Evolutionary conservation across 495 filamentous ascomycete species (phyloP).

Genomic region (Neurospora sp.): DNA sequence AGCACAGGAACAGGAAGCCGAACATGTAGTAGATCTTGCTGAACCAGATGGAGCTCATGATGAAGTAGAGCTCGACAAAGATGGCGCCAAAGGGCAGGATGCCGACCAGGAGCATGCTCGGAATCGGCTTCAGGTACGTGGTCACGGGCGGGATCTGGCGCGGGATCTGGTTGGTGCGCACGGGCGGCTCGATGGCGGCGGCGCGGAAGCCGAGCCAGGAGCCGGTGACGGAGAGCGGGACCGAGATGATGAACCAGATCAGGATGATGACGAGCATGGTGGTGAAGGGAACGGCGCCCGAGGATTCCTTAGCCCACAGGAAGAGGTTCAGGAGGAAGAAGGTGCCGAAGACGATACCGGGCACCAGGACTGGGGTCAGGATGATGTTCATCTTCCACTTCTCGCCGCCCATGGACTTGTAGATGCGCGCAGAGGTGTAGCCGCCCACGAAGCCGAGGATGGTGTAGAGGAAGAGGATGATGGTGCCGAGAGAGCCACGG

Average conservation of each 20-base stretch:
- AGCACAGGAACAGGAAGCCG: conserved; percentile 95
- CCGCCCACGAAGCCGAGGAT: conserved; percentile 88
- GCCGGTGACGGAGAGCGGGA: conserved; percentile 80
- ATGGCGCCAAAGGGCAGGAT: conserved; percentile 92
- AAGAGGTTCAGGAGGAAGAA: conserved; percentile 97
- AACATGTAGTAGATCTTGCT: conserved; percentile 99
- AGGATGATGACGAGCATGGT: conserved; percentile 89
- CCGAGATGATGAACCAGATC: conserved; percentile 95
- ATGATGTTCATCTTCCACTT: conserved; percentile 89
- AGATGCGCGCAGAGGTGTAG: conserved; percentile 78
- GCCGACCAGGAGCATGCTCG: conserved; percentile 81
- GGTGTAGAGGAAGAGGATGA: conserved; percentile 86
- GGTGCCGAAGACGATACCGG: conserved; percentile 71
- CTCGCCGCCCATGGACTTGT: conserved; percentile 88
- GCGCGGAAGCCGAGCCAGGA: conserved; percentile 83
- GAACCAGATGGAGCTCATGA: conserved; percentile 96
- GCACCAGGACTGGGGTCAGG: conserved; percentile 76
- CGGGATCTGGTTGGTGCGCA: conserved; percentile 95
- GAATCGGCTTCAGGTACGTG: conserved; percentile 72
- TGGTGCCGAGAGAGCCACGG: conserved; percentile 83
- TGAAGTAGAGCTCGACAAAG: conserved; percentile 96
- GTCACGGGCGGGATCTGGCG: conserved; percentile 82
- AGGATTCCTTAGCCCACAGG: conserved; percentile 82
- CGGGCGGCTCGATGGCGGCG: conserved; percentile 59
- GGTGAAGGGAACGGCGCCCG: conserved; percentile 88